Evolutionary conservation across 2,329 filamentous ascomycete species (phyloP), one percentile per base, ranked within the genome.

Genomic region (Monosporascus sp.): DNA sequence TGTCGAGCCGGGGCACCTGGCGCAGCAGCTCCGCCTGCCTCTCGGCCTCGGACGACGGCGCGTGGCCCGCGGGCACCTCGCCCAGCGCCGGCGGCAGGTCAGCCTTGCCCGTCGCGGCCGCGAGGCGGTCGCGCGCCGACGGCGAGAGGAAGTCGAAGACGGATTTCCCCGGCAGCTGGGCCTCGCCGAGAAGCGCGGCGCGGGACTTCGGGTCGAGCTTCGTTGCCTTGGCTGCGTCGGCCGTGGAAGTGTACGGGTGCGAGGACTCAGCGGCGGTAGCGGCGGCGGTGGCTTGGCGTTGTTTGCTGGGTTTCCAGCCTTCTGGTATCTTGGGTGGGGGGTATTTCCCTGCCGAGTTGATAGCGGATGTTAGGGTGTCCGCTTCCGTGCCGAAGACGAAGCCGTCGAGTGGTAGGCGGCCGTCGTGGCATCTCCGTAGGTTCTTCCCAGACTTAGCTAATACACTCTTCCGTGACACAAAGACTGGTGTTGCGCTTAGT

Each of bases 121-220:
- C 90, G 45, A 99, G 80, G 25, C 86, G 83, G 49, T 93, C 86
- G 56, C 94, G 84, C 3, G 89, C 84, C 36, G 88, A 81, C 0
- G 89, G 78, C 0, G 89, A 89, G 59, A 99, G 80, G 69, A 89
- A 99, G 70, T 97, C 92, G 68, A 97, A 99, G 3, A 99, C 85
- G 0, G 94, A 97, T 72, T 97, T 97, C 1, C 90, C 90, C 0
- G 92, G 92, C 0, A 97, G 75, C 37, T 83, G 81, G 39, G 82
- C 77, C 72, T 97, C 93, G 37, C 92, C 92, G 1, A 97, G 78
- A 1, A 96, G 76, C 4, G 84, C 84, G 14, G 91, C 92, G 56
- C 94, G 84, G 42, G 86, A 78, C 64, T 83, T 86, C 1, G 90
- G 85, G 66, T 96, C 84, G 8, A 96, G 78, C 1, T 78, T 83